Evolutionary conservation across 1,139 yeast species (phyloP).

Genomic region (Sugiyamaella pinicola): DNA sequence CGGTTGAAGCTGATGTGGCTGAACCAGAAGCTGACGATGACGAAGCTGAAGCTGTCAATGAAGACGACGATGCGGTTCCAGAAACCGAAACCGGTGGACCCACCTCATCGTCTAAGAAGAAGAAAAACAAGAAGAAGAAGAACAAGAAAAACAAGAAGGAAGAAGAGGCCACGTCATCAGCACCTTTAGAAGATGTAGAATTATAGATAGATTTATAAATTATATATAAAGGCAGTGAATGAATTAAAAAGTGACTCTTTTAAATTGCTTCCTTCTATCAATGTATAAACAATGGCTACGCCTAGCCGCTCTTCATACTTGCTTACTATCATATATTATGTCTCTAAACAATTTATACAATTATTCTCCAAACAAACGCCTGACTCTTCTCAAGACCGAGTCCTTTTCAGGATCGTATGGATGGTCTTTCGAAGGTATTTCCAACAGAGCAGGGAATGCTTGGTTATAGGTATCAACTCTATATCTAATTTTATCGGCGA

Average conservation of each 20-base stretch:
- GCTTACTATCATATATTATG: neutral
- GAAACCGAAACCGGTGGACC: constrained; percentile 17
- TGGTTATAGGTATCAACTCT: constrained; percentile 80
- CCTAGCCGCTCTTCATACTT: no score
- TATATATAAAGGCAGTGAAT: no score
- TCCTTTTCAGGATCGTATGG: constrained; percentile 98
- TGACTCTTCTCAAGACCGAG: constrained; percentile 88
- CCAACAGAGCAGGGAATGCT: constrained; percentile 95
- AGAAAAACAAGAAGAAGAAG: constrained; percentile 19
- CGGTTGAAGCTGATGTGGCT: neutral
- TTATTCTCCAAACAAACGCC: constrained; percentile 90
- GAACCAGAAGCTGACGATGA: neutral
- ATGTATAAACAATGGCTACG: no score
- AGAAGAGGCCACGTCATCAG: constrained; percentile 12
- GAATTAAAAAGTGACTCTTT: no score
- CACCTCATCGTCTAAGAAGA: constrained; percentile 22
- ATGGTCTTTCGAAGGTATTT: constrained; percentile 97
- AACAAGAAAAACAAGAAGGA: constrained; percentile 17
- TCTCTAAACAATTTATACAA: constrained; percentile 1
- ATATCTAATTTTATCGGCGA: constrained; percentile 87
- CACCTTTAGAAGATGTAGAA: constrained; percentile 25
- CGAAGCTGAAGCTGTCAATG: constrained; percentile 15
- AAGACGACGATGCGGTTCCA: constrained; percentile 13
- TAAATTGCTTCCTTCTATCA: no score
- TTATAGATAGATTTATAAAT: constrained; percentile 19